These are phyloP conservation scores for Thielaviopsis ethacetica DNA, from an alignment of 2,329 filamentous ascomycete species.

Conservation along the genomic window DNA sequence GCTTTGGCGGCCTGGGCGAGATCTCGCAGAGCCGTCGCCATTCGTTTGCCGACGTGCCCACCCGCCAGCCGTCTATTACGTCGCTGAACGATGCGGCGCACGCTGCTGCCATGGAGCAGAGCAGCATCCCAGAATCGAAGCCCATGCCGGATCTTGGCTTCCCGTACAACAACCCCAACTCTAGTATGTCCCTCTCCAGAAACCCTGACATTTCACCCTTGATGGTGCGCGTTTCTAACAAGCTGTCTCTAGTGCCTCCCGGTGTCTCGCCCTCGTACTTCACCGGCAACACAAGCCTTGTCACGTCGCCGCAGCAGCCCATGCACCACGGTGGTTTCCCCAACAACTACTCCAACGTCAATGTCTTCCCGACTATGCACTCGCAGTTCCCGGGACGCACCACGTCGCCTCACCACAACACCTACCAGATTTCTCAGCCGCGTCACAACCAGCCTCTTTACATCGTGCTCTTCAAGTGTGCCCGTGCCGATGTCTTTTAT, in stretches of 20 bases:
- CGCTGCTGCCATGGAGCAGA: constrained; percentile 2
- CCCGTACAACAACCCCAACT: constrained; percentile 5
- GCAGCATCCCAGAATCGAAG: constrained; percentile 1
- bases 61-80: constrained; percentile 46
- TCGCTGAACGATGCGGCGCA: constrained; percentile 24
- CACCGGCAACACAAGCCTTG: constrained; percentile 1
- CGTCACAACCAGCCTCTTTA: constrained; percentile 58
- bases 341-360: constrained; percentile 22
- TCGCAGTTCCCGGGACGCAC: constrained; percentile 17
- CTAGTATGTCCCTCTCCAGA: not conserved
- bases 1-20: constrained; percentile 44
- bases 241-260: not conserved
- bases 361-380: constrained; percentile 6
- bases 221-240: not conserved
- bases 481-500: constrained; percentile 88
- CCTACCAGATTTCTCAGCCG: constrained; percentile 44
- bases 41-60: constrained; percentile 58
- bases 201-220: not conserved
- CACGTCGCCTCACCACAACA: constrained; percentile 43
- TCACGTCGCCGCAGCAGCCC: constrained; percentile 7
- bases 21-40: constrained; percentile 61
- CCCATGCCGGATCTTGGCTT: constrained; percentile 6
- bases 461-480: constrained; percentile 93
- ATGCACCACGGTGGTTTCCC: constrained; percentile 10
- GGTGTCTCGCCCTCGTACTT: constrained; percentile 6